phyloP scores from a whole-genome alignment of 1,139 yeast genomes.

The Hemisphaericaspora xylofermentans region DNA sequence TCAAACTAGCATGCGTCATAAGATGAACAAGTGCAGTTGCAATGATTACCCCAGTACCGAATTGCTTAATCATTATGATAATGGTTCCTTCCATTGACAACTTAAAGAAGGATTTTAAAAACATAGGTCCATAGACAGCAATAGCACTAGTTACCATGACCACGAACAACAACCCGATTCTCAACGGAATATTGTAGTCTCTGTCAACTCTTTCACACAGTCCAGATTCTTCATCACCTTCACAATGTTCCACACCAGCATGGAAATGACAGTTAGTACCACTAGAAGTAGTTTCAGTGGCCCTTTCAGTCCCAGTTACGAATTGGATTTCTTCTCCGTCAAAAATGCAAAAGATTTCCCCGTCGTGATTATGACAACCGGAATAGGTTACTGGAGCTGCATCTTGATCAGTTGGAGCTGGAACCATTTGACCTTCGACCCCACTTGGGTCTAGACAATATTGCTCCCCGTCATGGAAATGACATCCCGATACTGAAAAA shows the following conservation, averaged over 20 bases:
- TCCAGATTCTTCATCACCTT: slow-evolving; percentile 13
- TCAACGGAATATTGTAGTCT: slow-evolving; percentile 24
- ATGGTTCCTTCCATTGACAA: slow-evolving; percentile 26
- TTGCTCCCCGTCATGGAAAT: slow-evolving; percentile 26
- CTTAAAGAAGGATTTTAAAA: slow-evolving; percentile 21
- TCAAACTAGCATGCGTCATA: slow-evolving; percentile 29
- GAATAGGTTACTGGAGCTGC: slow-evolving; percentile 24
- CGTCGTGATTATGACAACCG: slow-evolving; percentile 30
- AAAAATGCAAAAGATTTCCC: slow-evolving; percentile 24
- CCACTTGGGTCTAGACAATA: slow-evolving; percentile 28
- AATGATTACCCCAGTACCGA: slow-evolving; percentile 38
- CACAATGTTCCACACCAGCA: slow-evolving; percentile 42
- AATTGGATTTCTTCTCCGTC: slow-evolving; percentile 25
- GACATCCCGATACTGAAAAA: slow-evolving; percentile 27
- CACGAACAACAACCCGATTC: slow-evolving; percentile 34
- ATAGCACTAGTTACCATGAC: slow-evolving; percentile 30
- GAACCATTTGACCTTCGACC: slow-evolving; percentile 28
- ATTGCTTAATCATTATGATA: slow-evolving; percentile 27
- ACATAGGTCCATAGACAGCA: slow-evolving; percentile 34
- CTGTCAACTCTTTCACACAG: slow-evolving; percentile 21
- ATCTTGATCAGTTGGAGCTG: slow-evolving; percentile 23
- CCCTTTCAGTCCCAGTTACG: slow-evolving; percentile 8
- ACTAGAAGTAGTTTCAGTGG: slow-evolving; percentile 4
- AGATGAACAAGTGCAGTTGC: slow-evolving; percentile 38
- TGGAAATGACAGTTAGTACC: slow-evolving; percentile 35